Base-by-base conservation (phyloP, 352 stramenopile genomes). In the Phytophthora lateralis region DNA sequence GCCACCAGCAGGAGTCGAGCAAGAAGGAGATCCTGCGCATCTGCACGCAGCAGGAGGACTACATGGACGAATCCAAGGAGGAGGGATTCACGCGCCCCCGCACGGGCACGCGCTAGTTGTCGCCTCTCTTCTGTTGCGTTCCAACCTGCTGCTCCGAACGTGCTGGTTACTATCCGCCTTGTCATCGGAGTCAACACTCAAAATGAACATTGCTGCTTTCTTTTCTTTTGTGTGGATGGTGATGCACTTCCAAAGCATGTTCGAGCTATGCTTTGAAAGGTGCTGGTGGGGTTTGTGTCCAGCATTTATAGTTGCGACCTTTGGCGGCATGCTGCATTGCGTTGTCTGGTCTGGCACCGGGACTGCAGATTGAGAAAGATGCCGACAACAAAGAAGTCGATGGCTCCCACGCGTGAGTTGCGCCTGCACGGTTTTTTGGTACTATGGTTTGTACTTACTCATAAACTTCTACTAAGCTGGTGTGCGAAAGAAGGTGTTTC, bases 1-100 rank as follows among this genome's bases (percentile, higher is more conserved):
- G 98, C 37, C 92, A 99, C 66, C 90, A 99, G 62, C 87, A 99
- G 76, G 97, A 99, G 78, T 90, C 91, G 46, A 97, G 85, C 73
- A 98, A 98, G 80, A 90, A 92, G 56, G 91, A 97, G 58, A 85
- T 96, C 37, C 68, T 97, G 46, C 85, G 89, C 56, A 90, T 97
- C 63, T 90, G 80, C 74, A 93, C 84, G 42, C 79, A 90, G 54
- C 89, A 97, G 69, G 89, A 97, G 65, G 89, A 97, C 67, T 92
- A 94, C 69, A 93, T 95, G 82, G 85, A 93, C 57, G 88, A 96
- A 60, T 89, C 85, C 37, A 95, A 96, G 73, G 82, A 94, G 38
- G 85, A 95, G 60, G 80, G 85, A 14, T 90, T 95, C 68, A 41
- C 82, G 30, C 80, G 83, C 45, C 66, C 81, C 27, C 85, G 85